phyloP scores from a whole-genome alignment of 148 eudicot species.

The Arbutus unedo region DNA sequence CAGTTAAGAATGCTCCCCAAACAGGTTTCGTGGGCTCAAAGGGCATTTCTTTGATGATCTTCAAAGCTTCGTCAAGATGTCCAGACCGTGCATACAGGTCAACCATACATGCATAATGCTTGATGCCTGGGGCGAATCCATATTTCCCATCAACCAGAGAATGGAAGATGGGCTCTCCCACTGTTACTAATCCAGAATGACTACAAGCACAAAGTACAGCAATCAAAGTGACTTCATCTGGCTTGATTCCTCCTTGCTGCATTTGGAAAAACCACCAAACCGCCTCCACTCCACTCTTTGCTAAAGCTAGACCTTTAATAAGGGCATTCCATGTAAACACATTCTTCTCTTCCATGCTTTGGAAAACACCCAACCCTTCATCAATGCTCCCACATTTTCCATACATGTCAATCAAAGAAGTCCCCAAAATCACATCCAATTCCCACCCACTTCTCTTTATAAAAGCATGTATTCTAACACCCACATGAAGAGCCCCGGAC shows the following conservation, averaged over 20 bases:
- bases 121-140: conserved; percentile 31
- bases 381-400: conserved; percentile 41
- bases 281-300: conserved; percentile 36
- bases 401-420: conserved; percentile 50
- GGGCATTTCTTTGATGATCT: conserved; percentile 32
- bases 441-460: conserved; percentile 39
- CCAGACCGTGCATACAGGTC: conserved; percentile 44
- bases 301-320: conserved; percentile 37
- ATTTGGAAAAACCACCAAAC: conserved; percentile 35
- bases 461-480: conserved; percentile 37
- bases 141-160: conserved; percentile 28
- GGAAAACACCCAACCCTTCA: conserved; percentile 33
- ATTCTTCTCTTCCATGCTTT: conserved; percentile 37
- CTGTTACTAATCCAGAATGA: conserved; percentile 36
- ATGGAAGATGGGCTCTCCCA: conserved; percentile 31
- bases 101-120: conserved; percentile 45
- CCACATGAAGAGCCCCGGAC: conserved; percentile 42
- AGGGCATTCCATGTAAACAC: conserved; percentile 43
- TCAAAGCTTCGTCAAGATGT: conserved; percentile 36
- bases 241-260: conserved; percentile 32
- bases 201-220: conserved; percentile 45
- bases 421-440: conserved; percentile 42
- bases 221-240: conserved; percentile 43
- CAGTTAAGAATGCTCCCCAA: conserved; percentile 45
- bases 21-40: conserved; percentile 33